These are phyloP conservation scores for Pseudogymnoascus sp. DNA, from an alignment of 2,329 filamentous ascomycete genomes.

Conservation along the genomic window DNA sequence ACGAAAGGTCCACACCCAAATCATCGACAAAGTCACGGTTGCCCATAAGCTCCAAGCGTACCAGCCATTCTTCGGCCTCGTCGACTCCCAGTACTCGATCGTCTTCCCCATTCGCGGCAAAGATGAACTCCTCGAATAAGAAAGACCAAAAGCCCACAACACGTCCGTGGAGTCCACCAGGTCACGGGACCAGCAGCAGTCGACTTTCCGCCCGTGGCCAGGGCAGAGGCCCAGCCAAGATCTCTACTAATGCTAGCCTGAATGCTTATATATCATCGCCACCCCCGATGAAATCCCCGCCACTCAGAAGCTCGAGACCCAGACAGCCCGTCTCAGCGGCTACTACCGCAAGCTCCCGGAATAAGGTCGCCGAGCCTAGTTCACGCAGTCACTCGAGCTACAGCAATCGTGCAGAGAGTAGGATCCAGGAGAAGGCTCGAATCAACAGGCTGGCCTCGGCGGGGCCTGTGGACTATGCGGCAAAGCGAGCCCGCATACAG, in stretches of 20 bases:
- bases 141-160: constrained; percentile 22
- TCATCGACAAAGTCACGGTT: constrained; percentile 19
- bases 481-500: constrained; percentile 72
- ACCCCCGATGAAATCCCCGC: constrained; percentile 65
- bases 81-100: constrained; percentile 46
- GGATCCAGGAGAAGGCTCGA: constrained; percentile 29
- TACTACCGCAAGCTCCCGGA: constrained; percentile 61
- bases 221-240: constrained; percentile 17
- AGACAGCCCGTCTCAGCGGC: constrained; percentile 68
- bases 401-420: constrained; percentile 23
- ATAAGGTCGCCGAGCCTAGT: constrained; percentile 37
- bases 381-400: constrained; percentile 9
- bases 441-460: constrained; percentile 45
- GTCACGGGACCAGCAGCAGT: constrained; percentile 22
- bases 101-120: constrained; percentile 44
- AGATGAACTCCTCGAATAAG: constrained; percentile 35
- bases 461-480: constrained; percentile 76
- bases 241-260: constrained; percentile 43
- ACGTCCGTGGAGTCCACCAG: constrained; percentile 23
- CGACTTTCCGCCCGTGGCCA: constrained; percentile 25
- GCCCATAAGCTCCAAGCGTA: constrained; percentile 21
- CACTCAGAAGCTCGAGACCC: constrained; percentile 73
- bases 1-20: neutral
- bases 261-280: constrained; percentile 67
- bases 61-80: constrained; percentile 36